Evolutionary conservation across 2,329 filamentous ascomycete genomes (phyloP).

Genomic region (Pyricularia sp.): DNA sequence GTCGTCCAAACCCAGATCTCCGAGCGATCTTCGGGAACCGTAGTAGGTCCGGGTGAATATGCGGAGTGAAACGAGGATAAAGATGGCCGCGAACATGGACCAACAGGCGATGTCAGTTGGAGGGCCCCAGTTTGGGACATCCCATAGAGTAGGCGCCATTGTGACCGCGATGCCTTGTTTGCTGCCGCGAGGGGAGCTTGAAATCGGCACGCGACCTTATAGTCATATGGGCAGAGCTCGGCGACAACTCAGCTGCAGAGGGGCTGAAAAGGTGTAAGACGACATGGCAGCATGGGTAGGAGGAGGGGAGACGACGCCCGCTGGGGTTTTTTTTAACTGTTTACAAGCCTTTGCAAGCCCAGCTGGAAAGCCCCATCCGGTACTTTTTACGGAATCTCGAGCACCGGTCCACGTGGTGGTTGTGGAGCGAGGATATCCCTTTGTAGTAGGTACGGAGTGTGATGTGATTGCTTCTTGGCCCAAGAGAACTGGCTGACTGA

Average conservation of each 20-base stretch:
- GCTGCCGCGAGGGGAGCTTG: not conserved
- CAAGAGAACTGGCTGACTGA: not conserved
- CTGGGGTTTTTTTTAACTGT: not conserved
- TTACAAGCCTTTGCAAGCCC: not conserved
- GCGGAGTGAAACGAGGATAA: slow-evolving; percentile 16
- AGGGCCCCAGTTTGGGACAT: not conserved
- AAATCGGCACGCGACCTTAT: not conserved
- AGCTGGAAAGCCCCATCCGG: not conserved
- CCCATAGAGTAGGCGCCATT: not conserved
- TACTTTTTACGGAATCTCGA: not conserved
- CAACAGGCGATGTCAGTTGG: not conserved
- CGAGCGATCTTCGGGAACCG: slow-evolving; percentile 7
- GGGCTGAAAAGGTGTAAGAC: not conserved
- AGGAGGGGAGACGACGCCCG: not conserved
- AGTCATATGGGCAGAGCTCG: not conserved
- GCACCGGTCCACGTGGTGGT: not conserved
- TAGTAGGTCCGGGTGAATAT: slow-evolving; percentile 16
- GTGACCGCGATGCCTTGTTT: not conserved
- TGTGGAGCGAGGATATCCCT: not conserved
- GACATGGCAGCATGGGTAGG: not conserved
- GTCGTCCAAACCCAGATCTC: slow-evolving; percentile 20
- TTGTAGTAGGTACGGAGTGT: not conserved
- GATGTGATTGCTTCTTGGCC: not conserved
- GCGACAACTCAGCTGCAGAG: not conserved
- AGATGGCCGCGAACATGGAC: not conserved